These are phyloP conservation scores for Elsinoe fawcettii DNA, from an alignment of 2,329 filamentous ascomycete species.

Conservation along the genomic window DNA sequence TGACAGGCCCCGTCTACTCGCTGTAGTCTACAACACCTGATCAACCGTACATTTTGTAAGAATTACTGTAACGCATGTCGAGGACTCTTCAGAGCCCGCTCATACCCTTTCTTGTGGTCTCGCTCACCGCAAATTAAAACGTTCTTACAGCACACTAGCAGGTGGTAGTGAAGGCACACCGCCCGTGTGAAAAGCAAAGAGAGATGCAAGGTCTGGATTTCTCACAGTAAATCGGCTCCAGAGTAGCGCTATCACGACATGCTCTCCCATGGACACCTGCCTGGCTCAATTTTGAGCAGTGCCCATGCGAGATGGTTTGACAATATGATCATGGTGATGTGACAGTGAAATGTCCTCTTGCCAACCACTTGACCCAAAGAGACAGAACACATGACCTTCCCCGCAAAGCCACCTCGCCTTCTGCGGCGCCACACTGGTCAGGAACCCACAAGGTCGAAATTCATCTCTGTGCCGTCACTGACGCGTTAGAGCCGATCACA, in stretches of 20 bases:
- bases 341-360: not conserved
- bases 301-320: too few species aligned
- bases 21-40: too few species aligned
- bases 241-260: too few species aligned
- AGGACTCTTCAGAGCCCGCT: too few species aligned
- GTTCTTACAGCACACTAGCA: not conserved
- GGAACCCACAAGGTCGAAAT: not conserved
- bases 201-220: not conserved
- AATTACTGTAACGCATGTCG: too few species aligned
- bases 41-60: too few species aligned
- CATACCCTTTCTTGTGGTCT: too few species aligned
- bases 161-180: not conserved
- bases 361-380: not conserved
- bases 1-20: too few species aligned
- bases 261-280: too few species aligned
- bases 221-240: not conserved
- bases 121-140: too few species aligned
- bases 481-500: not conserved
- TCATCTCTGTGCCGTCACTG: not conserved
- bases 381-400: conserved; percentile 2
- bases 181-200: not conserved
- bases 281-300: too few species aligned
- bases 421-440: not conserved
- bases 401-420: conserved; percentile 6
- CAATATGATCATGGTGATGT: not conserved